Conservation (phyloP, 768 basidiomycete species). For the Pulveroboletus sp. region DNA sequence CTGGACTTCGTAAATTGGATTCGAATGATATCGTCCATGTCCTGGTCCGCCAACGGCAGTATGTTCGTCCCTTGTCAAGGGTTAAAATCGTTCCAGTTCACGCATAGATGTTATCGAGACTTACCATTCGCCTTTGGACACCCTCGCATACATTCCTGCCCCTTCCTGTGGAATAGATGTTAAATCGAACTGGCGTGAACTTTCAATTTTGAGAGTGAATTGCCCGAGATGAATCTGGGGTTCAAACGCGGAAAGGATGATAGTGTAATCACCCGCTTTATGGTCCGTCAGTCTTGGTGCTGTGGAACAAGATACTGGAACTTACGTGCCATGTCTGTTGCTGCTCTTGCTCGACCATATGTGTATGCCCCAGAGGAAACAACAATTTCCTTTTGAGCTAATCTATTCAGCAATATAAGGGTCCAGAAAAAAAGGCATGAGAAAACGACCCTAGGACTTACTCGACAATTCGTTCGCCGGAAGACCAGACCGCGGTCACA, state of each 20-base stretch:
- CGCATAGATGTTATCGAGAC: slow-evolving; percentile 13
- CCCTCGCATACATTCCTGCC: slow-evolving; percentile 81
- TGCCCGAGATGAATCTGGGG: slow-evolving; percentile 56
- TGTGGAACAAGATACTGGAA: neutral
- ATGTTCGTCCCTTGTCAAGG: slow-evolving; percentile 42
- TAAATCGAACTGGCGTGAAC: slow-evolving; percentile 57
- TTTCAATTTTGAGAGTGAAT: slow-evolving; percentile 62
- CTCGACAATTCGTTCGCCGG: slow-evolving; percentile 71
- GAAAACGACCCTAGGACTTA: slow-evolving; percentile 36
- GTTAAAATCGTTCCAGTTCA: neutral
- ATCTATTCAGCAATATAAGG: slow-evolving; percentile 27
- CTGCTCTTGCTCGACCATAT: slow-evolving; percentile 63
- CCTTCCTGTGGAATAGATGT: slow-evolving; percentile 76
- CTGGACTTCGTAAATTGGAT: slow-evolving; percentile 64
- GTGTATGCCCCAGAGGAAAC: slow-evolving; percentile 77
- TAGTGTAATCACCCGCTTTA: slow-evolving; percentile 64
- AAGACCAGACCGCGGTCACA: slow-evolving; percentile 66
- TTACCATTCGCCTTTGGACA: slow-evolving; percentile 70
- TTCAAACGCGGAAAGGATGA: slow-evolving; percentile 84
- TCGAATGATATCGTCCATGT: slow-evolving; percentile 56
- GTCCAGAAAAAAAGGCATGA: neutral
- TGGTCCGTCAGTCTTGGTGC: neutral
- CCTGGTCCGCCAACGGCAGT: slow-evolving; percentile 69
- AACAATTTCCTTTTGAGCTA: slow-evolving; percentile 63
- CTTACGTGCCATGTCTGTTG: slow-evolving; percentile 52